Conservation (phyloP, 2,329 filamentous ascomycete genomes). For the Ascochyta viciae-villosae region DNA sequence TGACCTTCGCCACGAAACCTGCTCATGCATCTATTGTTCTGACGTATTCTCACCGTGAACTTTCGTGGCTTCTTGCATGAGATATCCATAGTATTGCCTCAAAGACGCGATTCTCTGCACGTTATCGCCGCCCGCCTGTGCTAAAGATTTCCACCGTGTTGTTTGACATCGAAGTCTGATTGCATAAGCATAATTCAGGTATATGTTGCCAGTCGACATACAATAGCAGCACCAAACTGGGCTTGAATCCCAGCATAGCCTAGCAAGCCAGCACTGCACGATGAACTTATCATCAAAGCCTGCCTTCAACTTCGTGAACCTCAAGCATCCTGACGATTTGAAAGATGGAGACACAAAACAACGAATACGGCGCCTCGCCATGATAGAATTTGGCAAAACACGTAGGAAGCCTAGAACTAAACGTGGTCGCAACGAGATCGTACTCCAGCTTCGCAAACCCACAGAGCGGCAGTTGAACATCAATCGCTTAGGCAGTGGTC, state of each 20-base stretch:
- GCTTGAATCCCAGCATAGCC: neutral
- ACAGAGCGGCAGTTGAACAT: slow-evolving; percentile 17
- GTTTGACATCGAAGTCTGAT: slow-evolving; percentile 5
- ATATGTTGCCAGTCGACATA: neutral
- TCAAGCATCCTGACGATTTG: slow-evolving; percentile 41
- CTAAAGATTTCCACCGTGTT: slow-evolving; percentile 7
- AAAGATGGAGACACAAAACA: slow-evolving; percentile 41
- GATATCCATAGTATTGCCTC: neutral
- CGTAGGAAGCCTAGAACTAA: slow-evolving; percentile 38
- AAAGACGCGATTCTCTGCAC: slow-evolving; percentile 8
- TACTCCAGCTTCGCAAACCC: slow-evolving; percentile 33
- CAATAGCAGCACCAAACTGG: slow-evolving; percentile 2
- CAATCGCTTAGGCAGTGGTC: slow-evolving; percentile 30
- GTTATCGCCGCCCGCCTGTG: slow-evolving; percentile 10
- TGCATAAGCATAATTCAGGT: slow-evolving; percentile 7
- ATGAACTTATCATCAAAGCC: slow-evolving; percentile 37
- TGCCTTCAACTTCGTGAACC: slow-evolving; percentile 42
- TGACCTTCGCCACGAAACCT: neutral
- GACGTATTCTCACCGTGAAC: neutral
- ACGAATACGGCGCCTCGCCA: slow-evolving; percentile 42
- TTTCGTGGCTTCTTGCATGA: neutral
- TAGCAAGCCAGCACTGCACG: neutral
- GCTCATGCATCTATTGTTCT: neutral
- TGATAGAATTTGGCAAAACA: slow-evolving; percentile 41
- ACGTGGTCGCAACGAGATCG: slow-evolving; percentile 34